phyloP scores from a whole-genome alignment of 2,329 filamentous ascomycete species.

The Ophiocordyceps camponoti-floridani region DNA sequence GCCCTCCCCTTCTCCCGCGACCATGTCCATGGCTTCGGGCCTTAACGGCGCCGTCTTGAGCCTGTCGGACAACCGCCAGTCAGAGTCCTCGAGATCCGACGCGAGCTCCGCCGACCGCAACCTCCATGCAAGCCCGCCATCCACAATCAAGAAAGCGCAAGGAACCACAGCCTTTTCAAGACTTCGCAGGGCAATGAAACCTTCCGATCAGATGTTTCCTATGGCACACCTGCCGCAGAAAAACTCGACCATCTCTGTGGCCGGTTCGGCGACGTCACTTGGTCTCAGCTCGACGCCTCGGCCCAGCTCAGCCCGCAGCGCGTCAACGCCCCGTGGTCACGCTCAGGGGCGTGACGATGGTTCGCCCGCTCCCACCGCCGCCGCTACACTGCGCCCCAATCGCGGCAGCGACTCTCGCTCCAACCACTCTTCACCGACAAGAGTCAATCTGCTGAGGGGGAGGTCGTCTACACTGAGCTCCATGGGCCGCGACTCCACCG shows the following conservation, averaged over 20 bases:
- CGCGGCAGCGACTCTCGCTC: constrained; percentile 21
- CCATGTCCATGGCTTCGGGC: constrained; percentile 3
- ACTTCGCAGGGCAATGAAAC: constrained; percentile 59
- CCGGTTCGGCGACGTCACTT: constrained; percentile 24
- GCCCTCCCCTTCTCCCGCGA: constrained; percentile 17
- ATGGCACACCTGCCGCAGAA: constrained; percentile 67
- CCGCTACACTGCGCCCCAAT: constrained; percentile 29
- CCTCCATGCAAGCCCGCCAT: constrained; percentile 38
- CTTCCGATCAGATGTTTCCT: constrained; percentile 64
- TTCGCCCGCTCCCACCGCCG: constrained; percentile 7
- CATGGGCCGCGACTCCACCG: constrained; percentile 51
- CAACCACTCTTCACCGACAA: constrained; percentile 51
- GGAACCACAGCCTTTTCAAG: constrained; percentile 63
- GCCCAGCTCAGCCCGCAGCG: constrained; percentile 17
- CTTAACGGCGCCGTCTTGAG: constrained; percentile 26
- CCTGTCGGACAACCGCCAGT: constrained; percentile 25
- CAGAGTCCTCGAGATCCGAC: constrained; percentile 79
- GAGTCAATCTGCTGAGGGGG: constrained; percentile 44
- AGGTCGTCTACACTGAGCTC: constrained; percentile 87
- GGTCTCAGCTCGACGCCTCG: constrained; percentile 14
- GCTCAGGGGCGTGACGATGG: constrained; percentile 6
- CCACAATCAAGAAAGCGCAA: constrained; percentile 40
- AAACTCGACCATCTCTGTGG: constrained; percentile 20
- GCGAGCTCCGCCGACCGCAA: constrained; percentile 55
- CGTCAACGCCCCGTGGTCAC: constrained; percentile 7